Conservation (phyloP, 2,329 filamentous ascomycete genomes). For the Pezicula carpinea region DNA sequence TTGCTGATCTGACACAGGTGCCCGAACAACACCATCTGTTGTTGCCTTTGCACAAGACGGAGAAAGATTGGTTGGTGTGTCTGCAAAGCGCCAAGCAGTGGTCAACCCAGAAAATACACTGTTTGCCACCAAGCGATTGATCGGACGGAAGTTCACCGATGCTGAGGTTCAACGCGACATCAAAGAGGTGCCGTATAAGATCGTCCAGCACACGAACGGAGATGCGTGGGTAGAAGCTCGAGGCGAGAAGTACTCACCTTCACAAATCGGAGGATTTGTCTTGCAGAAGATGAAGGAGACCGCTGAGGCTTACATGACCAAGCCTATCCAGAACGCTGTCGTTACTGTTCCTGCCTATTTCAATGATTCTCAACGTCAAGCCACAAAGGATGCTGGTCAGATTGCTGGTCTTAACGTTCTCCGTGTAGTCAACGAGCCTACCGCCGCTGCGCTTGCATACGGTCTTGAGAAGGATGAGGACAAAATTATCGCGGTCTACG, state of each 20-base stretch:
- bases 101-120: conserved; percentile 98
- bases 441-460: conserved; percentile 90
- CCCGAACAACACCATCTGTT: conserved; percentile 87
- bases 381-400: conserved; percentile 96
- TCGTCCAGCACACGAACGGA: conserved; percentile 92
- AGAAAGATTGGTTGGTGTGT: conserved; percentile 93
- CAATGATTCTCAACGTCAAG: conserved; percentile 97
- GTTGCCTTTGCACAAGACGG: conserved; percentile 94
- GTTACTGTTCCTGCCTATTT: conserved; percentile 98
- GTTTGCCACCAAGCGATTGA: conserved; percentile 97
- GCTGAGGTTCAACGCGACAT: conserved; percentile 92
- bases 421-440: conserved; percentile 97
- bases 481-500: conserved; percentile 88
- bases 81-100: conserved; percentile 95
- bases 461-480: conserved; percentile 93
- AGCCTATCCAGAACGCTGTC: conserved; percentile 89
- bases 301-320: conserved; percentile 86
- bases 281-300: conserved; percentile 99
- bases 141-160: conserved; percentile 95
- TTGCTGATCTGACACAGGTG: conserved; percentile 47
- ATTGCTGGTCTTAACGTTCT: conserved; percentile 95
- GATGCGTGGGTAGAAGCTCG: conserved; percentile 95
- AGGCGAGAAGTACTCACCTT: conserved; percentile 93
- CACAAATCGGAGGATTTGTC: conserved; percentile 96
- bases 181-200: conserved; percentile 98